phyloP scores from a whole-genome alignment of 306 rosid species.

The Lathyrus aphaca region DNA sequence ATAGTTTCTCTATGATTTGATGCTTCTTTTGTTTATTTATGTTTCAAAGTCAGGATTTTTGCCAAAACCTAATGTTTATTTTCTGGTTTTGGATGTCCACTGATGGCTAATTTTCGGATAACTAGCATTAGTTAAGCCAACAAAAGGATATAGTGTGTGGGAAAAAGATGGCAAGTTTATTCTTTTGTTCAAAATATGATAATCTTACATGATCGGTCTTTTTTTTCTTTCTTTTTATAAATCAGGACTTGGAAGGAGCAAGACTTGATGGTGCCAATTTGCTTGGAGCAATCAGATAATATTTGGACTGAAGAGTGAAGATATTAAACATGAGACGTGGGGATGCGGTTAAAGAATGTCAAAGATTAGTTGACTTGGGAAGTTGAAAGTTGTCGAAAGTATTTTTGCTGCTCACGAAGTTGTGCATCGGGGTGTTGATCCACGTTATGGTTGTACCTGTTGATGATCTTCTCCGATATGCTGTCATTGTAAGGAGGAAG shows the following conservation, averaged over 20 bases:
- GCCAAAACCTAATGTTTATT: background rate
- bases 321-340: background rate
- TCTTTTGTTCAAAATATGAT: slow-evolving; percentile 15
- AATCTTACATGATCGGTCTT: slow-evolving; percentile 3
- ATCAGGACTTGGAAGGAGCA: slow-evolving; percentile 88
- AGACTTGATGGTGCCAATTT: slow-evolving; percentile 92
- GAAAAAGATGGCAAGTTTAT: background rate
- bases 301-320: background rate
- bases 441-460: slow-evolving; percentile 3
- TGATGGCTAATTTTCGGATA: background rate
- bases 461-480: slow-evolving; percentile 27
- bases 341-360: slow-evolving; percentile 23
- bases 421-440: background rate
- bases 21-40: background rate
- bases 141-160: background rate
- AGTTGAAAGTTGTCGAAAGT: slow-evolving; percentile 23
- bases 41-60: background rate
- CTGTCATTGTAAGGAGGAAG: slow-evolving; percentile 26
- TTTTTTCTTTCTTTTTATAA: background rate
- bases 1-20: background rate
- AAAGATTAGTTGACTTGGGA: slow-evolving; percentile 17
- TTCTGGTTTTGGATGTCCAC: background rate
- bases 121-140: background rate
- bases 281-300: slow-evolving; percentile 76
- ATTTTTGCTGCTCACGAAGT: slow-evolving; percentile 16